phyloP scores from a whole-genome alignment of 495 filamentous ascomycete genomes.

The Talaromyces thailandensis region DNA sequence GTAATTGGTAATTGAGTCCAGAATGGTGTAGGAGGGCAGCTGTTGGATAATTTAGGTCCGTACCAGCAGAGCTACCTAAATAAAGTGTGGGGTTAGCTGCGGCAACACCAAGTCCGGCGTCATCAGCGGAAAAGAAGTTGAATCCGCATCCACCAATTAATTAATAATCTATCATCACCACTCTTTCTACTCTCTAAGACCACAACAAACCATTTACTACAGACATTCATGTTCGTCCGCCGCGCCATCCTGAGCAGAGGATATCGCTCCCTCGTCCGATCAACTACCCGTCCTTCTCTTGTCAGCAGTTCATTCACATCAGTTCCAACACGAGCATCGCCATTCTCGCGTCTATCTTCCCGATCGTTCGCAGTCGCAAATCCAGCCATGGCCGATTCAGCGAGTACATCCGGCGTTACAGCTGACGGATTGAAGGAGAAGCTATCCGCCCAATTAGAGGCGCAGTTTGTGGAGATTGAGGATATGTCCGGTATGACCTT shows the following conservation, averaged over 20 bases:
- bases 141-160: background rate
- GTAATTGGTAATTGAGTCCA: background rate
- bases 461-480: slow-evolving; percentile 80
- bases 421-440: slow-evolving; percentile 57
- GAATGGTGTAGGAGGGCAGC: background rate
- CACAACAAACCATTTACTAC: background rate
- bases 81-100: slow-evolving; percentile 2
- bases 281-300: slow-evolving; percentile 15
- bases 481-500: slow-evolving; percentile 74
- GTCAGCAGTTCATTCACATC: background rate
- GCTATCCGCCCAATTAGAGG: slow-evolving; percentile 63
- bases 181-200: background rate
- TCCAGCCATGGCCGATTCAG: slow-evolving; percentile 43
- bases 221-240: slow-evolving; percentile 5
- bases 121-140: slow-evolving; percentile 2
- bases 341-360: slow-evolving; percentile 29
- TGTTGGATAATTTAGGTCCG: background rate
- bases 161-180: background rate
- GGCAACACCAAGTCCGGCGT: slow-evolving; percentile 1
- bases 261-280: slow-evolving; percentile 31
- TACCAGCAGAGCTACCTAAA: too few species aligned
- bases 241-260: slow-evolving; percentile 31
- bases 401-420: slow-evolving; percentile 54
- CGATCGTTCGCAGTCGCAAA: slow-evolving; percentile 30
- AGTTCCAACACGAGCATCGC: slow-evolving; percentile 11